Evolutionary conservation across 169 alveolate genomes (phyloP), one percentile per base, ranked within the genome.

Genomic region (Plasmodium gonderi): DNA sequence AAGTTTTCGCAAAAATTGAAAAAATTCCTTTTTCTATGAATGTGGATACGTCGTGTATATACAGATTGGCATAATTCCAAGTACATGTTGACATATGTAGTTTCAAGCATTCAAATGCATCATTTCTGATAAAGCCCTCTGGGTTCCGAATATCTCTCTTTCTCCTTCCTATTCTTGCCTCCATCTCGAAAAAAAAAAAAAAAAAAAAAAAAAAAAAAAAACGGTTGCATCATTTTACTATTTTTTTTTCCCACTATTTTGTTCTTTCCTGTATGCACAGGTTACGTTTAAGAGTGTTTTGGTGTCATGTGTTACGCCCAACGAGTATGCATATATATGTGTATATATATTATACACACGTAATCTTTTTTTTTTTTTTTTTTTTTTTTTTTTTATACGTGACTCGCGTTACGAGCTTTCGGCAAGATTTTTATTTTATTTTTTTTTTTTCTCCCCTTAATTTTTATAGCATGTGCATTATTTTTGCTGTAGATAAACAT

Each of bases 151-250:
- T n/a, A n/a, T n/a, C n/a, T n/a, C n/a, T n/a, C n/a, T n/a, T n/a
- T n/a, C n/a, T n/a, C n/a, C n/a, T n/a, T n/a, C n/a, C n/a, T n/a
- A n/a, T n/a, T n/a, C n/a, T n/a, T n/a, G n/a, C n/a, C n/a, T n/a
- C n/a, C n/a, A n/a, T n/a, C n/a, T n/a, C n/a, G n/a, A n/a, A n/a
- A n/a, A n/a, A n/a, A n/a, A n/a, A n/a, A n/a, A n/a, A n/a, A n/a
- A n/a, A 60, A n/a, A 60, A 60, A 54, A 54, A 9, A 17, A n/a
- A 54, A 54, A 54, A 54, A 60, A 60, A 60, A 60, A 60, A 60
- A 60, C 72, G 2, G 72, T 60, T 60, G 72, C 72, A 60, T 60
- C 72, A 60, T 60, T 60, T 60, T 60, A 14, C 72, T 60, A 60
- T n/a, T 60, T 60, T 6, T 36, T 60, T 60, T 60, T 23, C 5